Base-by-base conservation (phyloP, 1,284 basidiomycete genomes). In the Neonothopanus nambi region DNA sequence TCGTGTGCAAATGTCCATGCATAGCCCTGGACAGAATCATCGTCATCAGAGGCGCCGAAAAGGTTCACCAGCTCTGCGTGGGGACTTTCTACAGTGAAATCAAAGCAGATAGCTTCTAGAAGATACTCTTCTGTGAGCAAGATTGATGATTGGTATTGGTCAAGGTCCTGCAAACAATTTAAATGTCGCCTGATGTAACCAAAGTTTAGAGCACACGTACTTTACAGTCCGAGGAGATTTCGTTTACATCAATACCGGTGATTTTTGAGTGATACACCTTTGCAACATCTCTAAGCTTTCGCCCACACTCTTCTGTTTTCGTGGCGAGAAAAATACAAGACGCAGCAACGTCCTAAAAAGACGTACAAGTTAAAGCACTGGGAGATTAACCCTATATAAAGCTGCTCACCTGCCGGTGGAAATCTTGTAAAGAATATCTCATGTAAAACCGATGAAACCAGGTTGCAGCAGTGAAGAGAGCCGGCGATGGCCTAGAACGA, bases 401-500 rank as follows among this genome's bases (percentile, higher is more conserved):
- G n/a, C 11, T 33, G 30, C 68, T 59, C 64, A 89, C 89, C 75
- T 90, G 89, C 59, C 87, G 82, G 66, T 87, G 82, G 67, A 91
- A 89, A 63, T 93, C 87, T 63, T 87, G 81, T 78, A 94, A 80
- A n/a, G 93, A 85, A 64, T 84, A 87, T 50, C 95, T 82, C 93
- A 97, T 95, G 72, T 91, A 97, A 72, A 97, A 97, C 12, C 95
- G 84, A 70, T 97, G 95, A 58, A 96, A 89, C 80, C 93, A 93
- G 3, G 89, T 91, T 24, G 92, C 89, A 15, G 92, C 93, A 24
- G 89, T 89, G 57, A 87, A 88, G 73, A 94, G 79, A 8, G 89
- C 87, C 20, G 88, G 84, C 20, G 84, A 82, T 28, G 89, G 87
- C 50, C 90, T 93, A 65, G 53, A 39, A 57, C 51, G 44, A 47